Conservation (phyloP, 1,284 basidiomycete species). For the Rhodotorula sp. region DNA sequence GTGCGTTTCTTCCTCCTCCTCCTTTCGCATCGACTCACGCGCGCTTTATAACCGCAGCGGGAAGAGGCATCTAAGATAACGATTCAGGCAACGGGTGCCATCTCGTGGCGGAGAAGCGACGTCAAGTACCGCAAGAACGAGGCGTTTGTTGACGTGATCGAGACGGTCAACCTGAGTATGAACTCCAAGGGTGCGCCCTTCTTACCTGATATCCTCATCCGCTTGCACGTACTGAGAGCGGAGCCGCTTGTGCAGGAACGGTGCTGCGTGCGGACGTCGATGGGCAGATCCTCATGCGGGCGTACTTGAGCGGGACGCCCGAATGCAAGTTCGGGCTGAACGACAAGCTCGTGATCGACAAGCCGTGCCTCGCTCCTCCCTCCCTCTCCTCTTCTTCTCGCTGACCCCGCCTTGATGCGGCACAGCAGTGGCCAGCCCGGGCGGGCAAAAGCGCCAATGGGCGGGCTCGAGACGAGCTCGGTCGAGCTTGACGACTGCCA, state of each 20-base stretch:
- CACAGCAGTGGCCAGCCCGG: neutral
- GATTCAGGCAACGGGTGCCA: constrained; percentile 90
- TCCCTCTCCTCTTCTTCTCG: neutral
- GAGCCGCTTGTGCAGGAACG: constrained; percentile 61
- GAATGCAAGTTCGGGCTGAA: constrained; percentile 99
- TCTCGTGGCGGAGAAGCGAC: constrained; percentile 88
- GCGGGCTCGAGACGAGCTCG: constrained; percentile 54
- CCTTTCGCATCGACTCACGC: neutral
- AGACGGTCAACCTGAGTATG: constrained; percentile 95
- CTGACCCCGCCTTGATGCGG: neutral
- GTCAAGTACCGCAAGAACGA: constrained; percentile 99
- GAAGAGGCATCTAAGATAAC: constrained; percentile 97
- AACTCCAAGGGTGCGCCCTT: constrained; percentile 84
- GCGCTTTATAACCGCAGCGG: constrained; percentile 56
- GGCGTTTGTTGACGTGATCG: constrained; percentile 96
- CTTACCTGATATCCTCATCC: too few relatives aligned
- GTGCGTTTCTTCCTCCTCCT: constrained; percentile 53
- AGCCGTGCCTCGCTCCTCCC: constrained; percentile 16
- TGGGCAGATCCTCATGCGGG: constrained; percentile 96
- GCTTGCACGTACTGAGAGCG: neutral
- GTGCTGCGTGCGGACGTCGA: constrained; percentile 96
- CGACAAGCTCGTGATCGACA: constrained; percentile 93
- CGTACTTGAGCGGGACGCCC: constrained; percentile 91
- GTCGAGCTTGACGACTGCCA: constrained; percentile 97
- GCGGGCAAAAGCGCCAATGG: constrained; percentile 20